phyloP scores from a whole-genome alignment of 164 flowering plant genomes.

The Amborella trichopoda region DNA sequence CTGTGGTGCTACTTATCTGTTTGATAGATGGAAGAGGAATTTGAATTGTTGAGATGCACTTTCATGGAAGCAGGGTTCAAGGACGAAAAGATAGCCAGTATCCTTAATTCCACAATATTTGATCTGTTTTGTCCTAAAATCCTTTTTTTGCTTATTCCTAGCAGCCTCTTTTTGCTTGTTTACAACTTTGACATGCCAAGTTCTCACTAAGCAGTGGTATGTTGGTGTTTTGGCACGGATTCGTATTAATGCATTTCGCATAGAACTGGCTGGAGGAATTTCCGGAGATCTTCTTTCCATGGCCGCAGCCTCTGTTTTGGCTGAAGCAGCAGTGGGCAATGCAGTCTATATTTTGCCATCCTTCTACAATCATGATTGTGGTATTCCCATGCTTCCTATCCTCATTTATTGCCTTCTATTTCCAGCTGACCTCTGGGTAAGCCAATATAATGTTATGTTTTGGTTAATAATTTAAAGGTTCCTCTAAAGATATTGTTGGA shows the following conservation, averaged over 20 bases:
- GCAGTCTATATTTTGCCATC: constrained; percentile 56
- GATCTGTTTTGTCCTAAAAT: not conserved
- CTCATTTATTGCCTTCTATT: not conserved
- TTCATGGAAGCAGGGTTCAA: constrained; percentile 24
- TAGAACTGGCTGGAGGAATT: constrained; percentile 60
- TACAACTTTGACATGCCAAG: constrained; percentile 38
- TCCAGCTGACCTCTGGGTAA: not conserved
- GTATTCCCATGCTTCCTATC: constrained; percentile 15
- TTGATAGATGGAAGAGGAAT: constrained; percentile 64
- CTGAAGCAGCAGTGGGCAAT: constrained; percentile 62
- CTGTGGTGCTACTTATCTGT: too few species aligned
- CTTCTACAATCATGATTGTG: constrained; percentile 58
- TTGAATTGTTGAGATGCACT: constrained; percentile 37
- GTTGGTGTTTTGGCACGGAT: constrained; percentile 59
- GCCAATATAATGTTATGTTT: constrained; percentile 1
- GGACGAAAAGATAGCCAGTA: constrained; percentile 52
- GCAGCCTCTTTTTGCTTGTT: constrained; percentile 1
- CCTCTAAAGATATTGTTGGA: not conserved
- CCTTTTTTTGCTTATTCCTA: not conserved
- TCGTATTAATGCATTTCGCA: constrained; percentile 83
- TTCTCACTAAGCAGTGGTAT: constrained; percentile 77
- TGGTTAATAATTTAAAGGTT: not conserved
- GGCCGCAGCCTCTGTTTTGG: constrained; percentile 63
- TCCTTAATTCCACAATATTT: constrained; percentile 22
- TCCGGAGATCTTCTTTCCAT: constrained; percentile 65